A percentile compares a stretch with the other conserved stretches of the same genome.
phyloP scores from a whole-genome alignment of 805 yeast species.

The Saccharomyces paradoxus region DNA sequence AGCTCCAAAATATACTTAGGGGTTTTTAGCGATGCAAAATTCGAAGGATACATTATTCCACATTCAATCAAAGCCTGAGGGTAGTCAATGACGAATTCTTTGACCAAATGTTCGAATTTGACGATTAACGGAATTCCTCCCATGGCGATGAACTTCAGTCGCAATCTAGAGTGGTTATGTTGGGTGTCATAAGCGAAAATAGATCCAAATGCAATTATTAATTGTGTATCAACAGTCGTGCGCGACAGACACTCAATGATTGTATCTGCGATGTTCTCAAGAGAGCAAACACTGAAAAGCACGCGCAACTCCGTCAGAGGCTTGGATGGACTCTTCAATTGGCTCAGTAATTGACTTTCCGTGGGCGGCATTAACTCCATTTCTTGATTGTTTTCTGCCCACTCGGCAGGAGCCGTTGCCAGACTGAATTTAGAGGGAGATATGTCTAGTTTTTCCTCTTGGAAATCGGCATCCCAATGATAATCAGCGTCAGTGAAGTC shows the following conservation, averaged over 20 bases:
- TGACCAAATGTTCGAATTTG: conserved; percentile 1
- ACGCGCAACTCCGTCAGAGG: conserved; percentile 7
- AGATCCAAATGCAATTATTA: conserved; percentile 2
- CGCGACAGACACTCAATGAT: conserved; percentile 5
- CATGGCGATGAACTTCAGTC: conserved; percentile 13
- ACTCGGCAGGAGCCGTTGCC: background rate
- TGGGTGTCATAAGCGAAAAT: conserved; percentile 19
- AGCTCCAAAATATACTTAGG: conserved; percentile 14
- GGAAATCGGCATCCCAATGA: conserved; percentile 26
- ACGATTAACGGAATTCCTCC: conserved; percentile 22
- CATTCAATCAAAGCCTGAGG: conserved; percentile 16
- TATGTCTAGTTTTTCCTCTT: conserved; percentile 12
- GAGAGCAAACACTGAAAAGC: conserved; percentile 9
- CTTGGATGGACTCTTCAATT: background rate
- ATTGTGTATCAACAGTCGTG: background rate
- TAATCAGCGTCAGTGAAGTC: conserved; percentile 13
- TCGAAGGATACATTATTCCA: conserved; percentile 18
- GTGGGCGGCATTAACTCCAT: conserved; percentile 5
- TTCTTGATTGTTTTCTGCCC: background rate
- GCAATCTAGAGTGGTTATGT: conserved; percentile 15
- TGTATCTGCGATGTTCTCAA: conserved; percentile 10
- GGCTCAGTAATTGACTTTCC: conserved; percentile 1
- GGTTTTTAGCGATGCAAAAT: conserved; percentile 9
- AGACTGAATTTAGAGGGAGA: conserved; percentile 7
- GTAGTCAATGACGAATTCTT: conserved; percentile 10